Percentiles rank a stretch among this genome's conserved stretches.
phyloP scores from a whole-genome alignment of 257 asterid genomes.

The Nicotiana obtusifolia region DNA sequence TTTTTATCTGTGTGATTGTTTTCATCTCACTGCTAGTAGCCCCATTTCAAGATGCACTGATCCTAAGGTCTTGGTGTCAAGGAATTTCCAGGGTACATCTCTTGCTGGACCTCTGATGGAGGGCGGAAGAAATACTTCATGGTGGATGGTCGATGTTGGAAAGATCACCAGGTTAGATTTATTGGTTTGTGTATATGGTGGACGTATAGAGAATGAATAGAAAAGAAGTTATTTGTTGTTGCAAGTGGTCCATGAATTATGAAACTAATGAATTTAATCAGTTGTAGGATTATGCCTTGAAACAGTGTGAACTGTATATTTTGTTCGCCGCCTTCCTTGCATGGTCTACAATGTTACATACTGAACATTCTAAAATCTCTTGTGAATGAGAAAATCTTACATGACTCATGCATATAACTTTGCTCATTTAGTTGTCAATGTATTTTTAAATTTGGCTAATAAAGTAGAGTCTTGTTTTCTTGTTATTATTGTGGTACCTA shows the following conservation, averaged over 20 bases:
- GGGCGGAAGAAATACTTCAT: slow-evolving; percentile 55
- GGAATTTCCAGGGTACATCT: slow-evolving; percentile 96
- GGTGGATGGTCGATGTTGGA: slow-evolving; percentile 99
- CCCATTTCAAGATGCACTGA: slow-evolving; percentile 90
- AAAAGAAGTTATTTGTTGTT: background rate
- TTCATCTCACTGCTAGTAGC: slow-evolving; percentile 85
- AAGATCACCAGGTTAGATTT: slow-evolving; percentile 74
- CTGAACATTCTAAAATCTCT: background rate
- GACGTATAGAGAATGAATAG: background rate
- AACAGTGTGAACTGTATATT: background rate
- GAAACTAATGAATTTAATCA: background rate
- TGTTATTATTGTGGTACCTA: no score
- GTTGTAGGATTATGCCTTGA: background rate
- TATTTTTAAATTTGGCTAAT: no score
- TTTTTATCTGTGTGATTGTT: no score
- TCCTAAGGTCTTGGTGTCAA: slow-evolving; percentile 86
- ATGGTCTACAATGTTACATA: background rate
- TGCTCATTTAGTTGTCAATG: background rate
- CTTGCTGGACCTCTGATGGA: slow-evolving; percentile 83
- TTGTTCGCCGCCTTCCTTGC: background rate
- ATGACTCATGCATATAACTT: background rate
- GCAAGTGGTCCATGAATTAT: background rate
- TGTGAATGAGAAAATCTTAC: background rate
- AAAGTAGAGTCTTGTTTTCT: no score
- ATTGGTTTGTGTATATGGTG: background rate